Percentiles rank a stretch among this genome's conserved stretches.
Evolutionary conservation across 306 rosid species (phyloP).

Genomic region (Vachellia pachyceras): DNA sequence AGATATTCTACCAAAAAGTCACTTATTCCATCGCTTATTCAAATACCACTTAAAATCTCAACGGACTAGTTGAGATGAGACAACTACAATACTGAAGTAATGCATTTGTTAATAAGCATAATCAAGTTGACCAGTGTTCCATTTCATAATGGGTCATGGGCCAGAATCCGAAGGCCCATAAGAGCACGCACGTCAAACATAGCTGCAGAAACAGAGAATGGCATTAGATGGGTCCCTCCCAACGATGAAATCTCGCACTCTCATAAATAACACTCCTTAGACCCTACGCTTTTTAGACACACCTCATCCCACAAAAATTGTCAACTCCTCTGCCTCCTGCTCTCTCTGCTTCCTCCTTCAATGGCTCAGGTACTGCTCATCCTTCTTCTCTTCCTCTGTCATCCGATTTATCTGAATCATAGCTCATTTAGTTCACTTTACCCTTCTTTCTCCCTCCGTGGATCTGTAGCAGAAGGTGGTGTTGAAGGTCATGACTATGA

Average conservation of each 20-base stretch:
- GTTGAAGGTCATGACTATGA: constrained; percentile 90
- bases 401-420: not conserved
- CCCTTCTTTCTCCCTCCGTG: constrained; percentile 7
- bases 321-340: not conserved
- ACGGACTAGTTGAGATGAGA: too few relatives aligned
- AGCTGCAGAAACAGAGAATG: not conserved
- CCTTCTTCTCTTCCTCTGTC: not conserved
- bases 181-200: not conserved
- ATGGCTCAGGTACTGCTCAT: constrained; percentile 80
- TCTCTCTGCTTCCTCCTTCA: constrained; percentile 30
- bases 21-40: too few relatives aligned
- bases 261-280: constrained; percentile 31
- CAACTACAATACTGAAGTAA: too few relatives aligned
- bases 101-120: too few relatives aligned
- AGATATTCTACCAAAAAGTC: too few relatives aligned
- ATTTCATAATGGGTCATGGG: not conserved
- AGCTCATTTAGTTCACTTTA: not conserved
- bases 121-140: too few relatives aligned
- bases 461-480: constrained; percentile 75
- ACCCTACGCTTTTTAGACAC: constrained; percentile 34
- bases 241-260: constrained; percentile 42
- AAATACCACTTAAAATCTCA: too few relatives aligned
- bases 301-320: constrained; percentile 32
- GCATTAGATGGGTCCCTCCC: constrained; percentile 32
- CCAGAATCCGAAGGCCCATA: not conserved